Percentiles rank a stretch among this genome's conserved stretches.
Conservation (phyloP, 768 basidiomycete genomes). For the Pleurotus platypus region DNA sequence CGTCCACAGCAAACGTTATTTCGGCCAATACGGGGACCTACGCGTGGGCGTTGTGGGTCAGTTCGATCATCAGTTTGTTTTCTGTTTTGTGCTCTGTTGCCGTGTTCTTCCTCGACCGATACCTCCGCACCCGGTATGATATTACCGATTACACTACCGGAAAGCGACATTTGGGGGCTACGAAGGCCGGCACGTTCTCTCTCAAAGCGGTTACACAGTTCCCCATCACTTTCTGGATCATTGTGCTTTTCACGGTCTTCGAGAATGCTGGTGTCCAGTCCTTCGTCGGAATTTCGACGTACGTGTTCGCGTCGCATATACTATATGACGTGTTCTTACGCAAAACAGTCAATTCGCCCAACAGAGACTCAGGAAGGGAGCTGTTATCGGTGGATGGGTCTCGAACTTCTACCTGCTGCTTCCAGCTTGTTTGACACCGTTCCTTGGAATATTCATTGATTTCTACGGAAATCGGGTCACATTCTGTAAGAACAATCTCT, state of each 20-base stretch:
- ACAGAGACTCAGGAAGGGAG: slow-evolving; percentile 36
- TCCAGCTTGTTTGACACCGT: slow-evolving; percentile 34
- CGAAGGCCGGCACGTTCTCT: slow-evolving; percentile 23
- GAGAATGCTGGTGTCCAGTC: slow-evolving; percentile 41
- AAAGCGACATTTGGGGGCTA: slow-evolving; percentile 21
- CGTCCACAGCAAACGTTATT: slow-evolving; percentile 38
- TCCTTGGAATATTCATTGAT: slow-evolving; percentile 38
- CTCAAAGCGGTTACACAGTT: slow-evolving; percentile 27
- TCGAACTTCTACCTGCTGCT: slow-evolving; percentile 39
- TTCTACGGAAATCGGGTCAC: slow-evolving; percentile 32
- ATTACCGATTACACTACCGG: slow-evolving; percentile 33
- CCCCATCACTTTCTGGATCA: slow-evolving; percentile 37
- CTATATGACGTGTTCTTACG: too few species aligned
- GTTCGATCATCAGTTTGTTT: slow-evolving; percentile 31
- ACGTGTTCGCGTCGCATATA: slow-evolving; percentile 8
- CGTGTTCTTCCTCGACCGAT: slow-evolving; percentile 33
- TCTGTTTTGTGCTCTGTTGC: slow-evolving; percentile 32
- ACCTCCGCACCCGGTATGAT: slow-evolving; percentile 28
- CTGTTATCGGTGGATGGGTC: slow-evolving; percentile 41
- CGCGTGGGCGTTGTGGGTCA: slow-evolving; percentile 40
- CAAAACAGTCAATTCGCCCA: slow-evolving; percentile 34
- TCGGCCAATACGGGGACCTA: slow-evolving; percentile 31
- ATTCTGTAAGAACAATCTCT: slow-evolving; percentile 25
- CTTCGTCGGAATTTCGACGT: slow-evolving; percentile 42
- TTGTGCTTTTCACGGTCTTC: slow-evolving; percentile 33